Evolutionary conservation across 345 rosid genomes (phyloP).

Genomic region (Melaleuca quinquenervia): DNA sequence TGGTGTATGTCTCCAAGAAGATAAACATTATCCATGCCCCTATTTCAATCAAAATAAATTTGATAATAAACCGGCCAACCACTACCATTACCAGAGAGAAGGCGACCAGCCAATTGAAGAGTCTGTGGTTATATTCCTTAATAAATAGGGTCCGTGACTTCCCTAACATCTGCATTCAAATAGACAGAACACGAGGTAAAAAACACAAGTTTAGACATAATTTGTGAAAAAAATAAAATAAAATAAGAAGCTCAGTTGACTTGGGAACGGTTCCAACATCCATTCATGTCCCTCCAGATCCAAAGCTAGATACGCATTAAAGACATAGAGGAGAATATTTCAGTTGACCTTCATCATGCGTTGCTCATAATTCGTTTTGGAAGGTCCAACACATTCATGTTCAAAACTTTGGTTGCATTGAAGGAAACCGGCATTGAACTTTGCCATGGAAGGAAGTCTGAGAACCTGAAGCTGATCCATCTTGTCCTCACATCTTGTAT

Average conservation of each 20-base stretch:
- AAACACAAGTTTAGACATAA: neutral
- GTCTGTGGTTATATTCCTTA: constrained; percentile 90
- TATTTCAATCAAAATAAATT: constrained; percentile 83
- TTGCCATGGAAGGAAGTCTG: constrained; percentile 98
- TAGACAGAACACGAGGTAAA: neutral
- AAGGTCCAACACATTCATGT: constrained; percentile 80
- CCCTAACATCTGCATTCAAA: constrained; percentile 64
- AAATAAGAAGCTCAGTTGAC: neutral
- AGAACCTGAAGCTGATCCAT: constrained; percentile 99
- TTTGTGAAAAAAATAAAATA: neutral
- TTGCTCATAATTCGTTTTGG: constrained; percentile 66
- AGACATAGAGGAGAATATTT: neutral
- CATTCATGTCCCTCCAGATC: no score
- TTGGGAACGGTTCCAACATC: no score
- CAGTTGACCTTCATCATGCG: constrained; percentile 74
- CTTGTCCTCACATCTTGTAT: constrained; percentile 78
- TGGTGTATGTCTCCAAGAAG: constrained; percentile 92
- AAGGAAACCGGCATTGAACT: constrained; percentile 88
- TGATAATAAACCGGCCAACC: constrained; percentile 80
- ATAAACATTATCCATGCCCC: constrained; percentile 92
- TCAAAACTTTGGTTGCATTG: constrained; percentile 91
- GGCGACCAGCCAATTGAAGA: constrained; percentile 96
- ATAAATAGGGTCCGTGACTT: constrained; percentile 70
- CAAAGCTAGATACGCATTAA: neutral
- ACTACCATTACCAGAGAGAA: constrained; percentile 95